A percentile compares a stretch with the other conserved stretches of the same genome.
Conservation (phyloP, 2,329 filamentous ascomycete species). For the Plenodomus biglobosus region DNA sequence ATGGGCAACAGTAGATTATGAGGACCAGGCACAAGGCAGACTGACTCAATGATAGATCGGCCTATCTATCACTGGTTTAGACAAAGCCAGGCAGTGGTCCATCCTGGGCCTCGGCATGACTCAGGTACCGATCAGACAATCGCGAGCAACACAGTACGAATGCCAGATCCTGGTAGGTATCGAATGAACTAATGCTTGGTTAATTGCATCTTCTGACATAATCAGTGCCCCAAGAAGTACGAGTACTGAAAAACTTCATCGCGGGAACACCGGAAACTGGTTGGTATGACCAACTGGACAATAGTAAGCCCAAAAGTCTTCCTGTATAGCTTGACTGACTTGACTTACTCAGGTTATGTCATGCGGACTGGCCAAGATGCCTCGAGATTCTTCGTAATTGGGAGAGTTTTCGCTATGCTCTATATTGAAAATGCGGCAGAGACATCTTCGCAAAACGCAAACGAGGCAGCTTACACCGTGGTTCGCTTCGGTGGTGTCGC, state of each 20-base stretch:
- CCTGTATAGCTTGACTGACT: neutral
- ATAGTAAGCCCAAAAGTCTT: neutral
- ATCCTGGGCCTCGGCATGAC: neutral
- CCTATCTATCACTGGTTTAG: neutral
- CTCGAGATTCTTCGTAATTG: conserved; percentile 17
- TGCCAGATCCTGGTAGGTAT: neutral
- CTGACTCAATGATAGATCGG: neutral
- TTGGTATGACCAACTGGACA: conserved; percentile 11
- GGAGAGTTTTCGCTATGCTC: conserved; percentile 27
- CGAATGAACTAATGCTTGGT: neutral
- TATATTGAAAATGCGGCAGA: conserved; percentile 16
- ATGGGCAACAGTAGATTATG: neutral
- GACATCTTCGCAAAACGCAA: neutral
- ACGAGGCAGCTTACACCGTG: conserved; percentile 12
- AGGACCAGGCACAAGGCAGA: neutral
- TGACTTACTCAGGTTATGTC: conserved; percentile 13
- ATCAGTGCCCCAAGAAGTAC: neutral
- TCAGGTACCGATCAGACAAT: neutral
- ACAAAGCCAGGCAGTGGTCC: neutral
- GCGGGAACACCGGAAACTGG: conserved; percentile 3
- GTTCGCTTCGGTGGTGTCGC: conserved; percentile 15
- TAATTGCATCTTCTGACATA: neutral
- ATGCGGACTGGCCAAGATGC: conserved; percentile 21
- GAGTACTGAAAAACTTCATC: neutral
- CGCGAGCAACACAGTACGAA: too few relatives aligned